A percentile compares a stretch with the other conserved stretches of the same genome.
These are phyloP conservation scores for Fraxinus excelsior DNA, from an alignment of 257 asterid genomes.

Conservation along the genomic window DNA sequence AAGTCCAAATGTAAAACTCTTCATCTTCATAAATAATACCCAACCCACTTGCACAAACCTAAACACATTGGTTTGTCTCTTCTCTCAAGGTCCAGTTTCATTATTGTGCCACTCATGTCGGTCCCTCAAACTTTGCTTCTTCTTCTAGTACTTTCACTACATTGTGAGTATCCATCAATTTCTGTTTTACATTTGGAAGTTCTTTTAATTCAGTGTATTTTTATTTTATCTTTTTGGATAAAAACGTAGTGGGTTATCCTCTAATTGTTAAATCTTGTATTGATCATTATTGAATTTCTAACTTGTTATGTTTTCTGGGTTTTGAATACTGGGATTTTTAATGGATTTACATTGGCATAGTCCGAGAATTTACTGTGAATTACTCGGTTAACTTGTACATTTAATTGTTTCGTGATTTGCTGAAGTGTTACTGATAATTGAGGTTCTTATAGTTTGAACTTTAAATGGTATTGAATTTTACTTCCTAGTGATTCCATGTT, in stretches of 20 bases:
- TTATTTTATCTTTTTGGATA: background rate
- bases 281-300: background rate
- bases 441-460: background rate
- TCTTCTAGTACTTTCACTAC: background rate
- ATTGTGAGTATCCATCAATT: background rate
- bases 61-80: background rate
- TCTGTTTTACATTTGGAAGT: background rate
- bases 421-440: background rate
- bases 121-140: background rate
- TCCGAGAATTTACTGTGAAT: background rate
- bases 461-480: background rate
- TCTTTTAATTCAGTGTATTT: background rate
- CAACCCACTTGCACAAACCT: background rate
- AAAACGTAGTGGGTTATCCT: background rate
- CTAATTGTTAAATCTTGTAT: background rate
- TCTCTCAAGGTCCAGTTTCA: background rate
- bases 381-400: background rate
- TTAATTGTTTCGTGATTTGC: background rate
- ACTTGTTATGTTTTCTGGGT: background rate
- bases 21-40: background rate
- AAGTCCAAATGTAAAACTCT: background rate
- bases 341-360: background rate
- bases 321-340: background rate
- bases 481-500: background rate
- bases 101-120: background rate